phyloP scores from a whole-genome alignment of 805 yeast species.

The Diddensiella transvaalensis region DNA sequence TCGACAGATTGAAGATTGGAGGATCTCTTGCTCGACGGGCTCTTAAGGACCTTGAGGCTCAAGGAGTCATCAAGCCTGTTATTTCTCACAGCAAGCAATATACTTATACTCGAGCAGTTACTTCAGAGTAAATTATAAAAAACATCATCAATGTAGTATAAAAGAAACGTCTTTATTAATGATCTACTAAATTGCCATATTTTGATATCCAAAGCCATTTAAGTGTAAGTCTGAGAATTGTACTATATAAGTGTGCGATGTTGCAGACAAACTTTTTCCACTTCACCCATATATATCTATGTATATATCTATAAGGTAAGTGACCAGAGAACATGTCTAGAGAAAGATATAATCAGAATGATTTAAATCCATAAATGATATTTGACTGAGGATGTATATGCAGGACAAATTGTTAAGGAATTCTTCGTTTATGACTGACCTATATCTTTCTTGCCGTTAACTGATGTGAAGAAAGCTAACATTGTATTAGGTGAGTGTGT shows the following conservation, averaged over 20 bases:
- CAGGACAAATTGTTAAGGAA: constrained; percentile 68
- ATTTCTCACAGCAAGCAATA: constrained; percentile 94
- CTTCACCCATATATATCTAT: too few species aligned
- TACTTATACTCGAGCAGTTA: constrained; percentile 58
- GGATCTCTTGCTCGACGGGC: constrained; percentile 99
- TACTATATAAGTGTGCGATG: not conserved
- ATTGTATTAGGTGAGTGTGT: not conserved
- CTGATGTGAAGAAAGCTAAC: too few species aligned
- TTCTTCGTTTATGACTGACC: constrained; percentile 69
- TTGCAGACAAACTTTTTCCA: not conserved
- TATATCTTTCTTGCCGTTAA: not conserved
- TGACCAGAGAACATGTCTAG: not conserved
- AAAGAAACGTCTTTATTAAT: too few species aligned
- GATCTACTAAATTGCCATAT: constrained; percentile 3
- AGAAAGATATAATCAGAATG: constrained; percentile 8
- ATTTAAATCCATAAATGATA: constrained; percentile 12
- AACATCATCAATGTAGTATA: not conserved
- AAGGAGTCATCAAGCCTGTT: constrained; percentile 93
- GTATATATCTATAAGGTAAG: too few species aligned
- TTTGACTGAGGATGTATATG: constrained; percentile 70
- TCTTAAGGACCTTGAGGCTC: constrained; percentile 88
- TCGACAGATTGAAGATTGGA: constrained; percentile 98
- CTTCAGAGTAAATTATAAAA: constrained; percentile 14
- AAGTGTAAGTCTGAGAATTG: not conserved
- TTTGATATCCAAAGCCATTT: not conserved